Base-by-base conservation (phyloP, 768 basidiomycete species). In the Auricularia sp. region DNA sequence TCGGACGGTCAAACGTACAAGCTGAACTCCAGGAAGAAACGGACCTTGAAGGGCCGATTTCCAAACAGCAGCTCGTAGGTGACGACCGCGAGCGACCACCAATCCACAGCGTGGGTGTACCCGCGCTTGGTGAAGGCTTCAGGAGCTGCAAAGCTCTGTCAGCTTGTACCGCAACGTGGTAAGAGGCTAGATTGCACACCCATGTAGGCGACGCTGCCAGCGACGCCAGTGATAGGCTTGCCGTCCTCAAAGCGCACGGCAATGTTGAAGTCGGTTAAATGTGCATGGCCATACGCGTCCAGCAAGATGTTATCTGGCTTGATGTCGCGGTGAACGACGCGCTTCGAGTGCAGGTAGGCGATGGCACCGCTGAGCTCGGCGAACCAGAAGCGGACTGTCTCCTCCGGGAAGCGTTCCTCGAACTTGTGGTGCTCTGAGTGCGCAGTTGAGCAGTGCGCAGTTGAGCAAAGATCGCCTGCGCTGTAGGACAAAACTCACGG, bases 171-270 rank as follows among this genome's bases (percentile, higher is more conserved):
- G 29, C 29, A 29, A 29, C 29, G 29, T 29, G 29, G 29, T 29
- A 29, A 29, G 29, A 29, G 29, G 29, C 29, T 29, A 29, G 29
- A 2, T 29, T 29, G 67, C 77, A 59, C 35, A 79, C 78, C 80
- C 79, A 82, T 82, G 69, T 82, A 82, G 0, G 81, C 80, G 78
- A 80, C 79, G 66, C 77, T 79, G 3, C 81, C 81, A 11, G 81
- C 81, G 0, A 82, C 76, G 18, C 78, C 77, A 1, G 79, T 81
- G 64, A 82, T 70, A 21, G 78, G 72, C 61, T 78, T 69, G 63
- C 77, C 66, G 54, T 78, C 77, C 2, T 78, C 78, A 64, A 80
- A 81, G 67, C 81, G 79, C 0, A 81, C 80, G 14, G 80, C 81
- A 63, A 82, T 80, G 69, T 82, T 82, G 75, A 82, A 80, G 70